Evolutionary conservation across 1,284 basidiomycete species (phyloP).

Genomic region (Vanrija humicola): DNA sequence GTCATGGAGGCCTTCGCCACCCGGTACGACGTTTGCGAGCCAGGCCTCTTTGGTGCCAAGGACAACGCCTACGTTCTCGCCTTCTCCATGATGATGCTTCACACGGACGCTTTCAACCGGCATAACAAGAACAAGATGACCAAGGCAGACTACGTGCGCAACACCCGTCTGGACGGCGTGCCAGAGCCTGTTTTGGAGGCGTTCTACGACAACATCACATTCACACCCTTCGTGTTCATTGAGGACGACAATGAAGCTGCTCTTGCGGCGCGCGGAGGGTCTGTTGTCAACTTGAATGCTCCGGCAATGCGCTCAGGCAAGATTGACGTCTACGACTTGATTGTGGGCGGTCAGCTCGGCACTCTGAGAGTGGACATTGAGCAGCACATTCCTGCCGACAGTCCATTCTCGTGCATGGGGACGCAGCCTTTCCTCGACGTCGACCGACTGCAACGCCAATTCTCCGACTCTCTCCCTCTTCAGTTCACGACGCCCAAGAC

Average conservation of each 20-base stretch:
- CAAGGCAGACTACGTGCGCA: conserved; percentile 86
- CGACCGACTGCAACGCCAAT: conserved; percentile 63
- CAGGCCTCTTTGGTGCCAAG: conserved; percentile 69
- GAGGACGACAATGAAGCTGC: conserved; percentile 20
- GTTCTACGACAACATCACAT: conserved; percentile 94
- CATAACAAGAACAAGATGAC: conserved; percentile 98
- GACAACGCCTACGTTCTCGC: conserved; percentile 96
- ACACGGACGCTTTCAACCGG: conserved; percentile 97
- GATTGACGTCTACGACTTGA: conserved; percentile 88
- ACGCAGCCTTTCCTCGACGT: conserved; percentile 67
- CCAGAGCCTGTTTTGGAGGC: conserved; percentile 80
- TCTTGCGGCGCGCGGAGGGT: conserved; percentile 7
- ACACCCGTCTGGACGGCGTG: conserved; percentile 83
- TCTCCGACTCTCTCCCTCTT: conserved; percentile 67
- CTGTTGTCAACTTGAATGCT: background rate
- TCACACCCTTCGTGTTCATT: conserved; percentile 91
- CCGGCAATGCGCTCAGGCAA: conserved; percentile 51
- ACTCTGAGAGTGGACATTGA: conserved; percentile 74
- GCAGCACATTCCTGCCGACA: conserved; percentile 59
- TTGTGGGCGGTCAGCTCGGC: conserved; percentile 68
- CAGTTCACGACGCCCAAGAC: conserved; percentile 45
- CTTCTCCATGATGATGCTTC: conserved; percentile 98
- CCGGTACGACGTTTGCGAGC: conserved; percentile 80
- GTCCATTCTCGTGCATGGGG: conserved; percentile 73
- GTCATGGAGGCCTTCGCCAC: conserved; percentile 93